Base-by-base conservation (phyloP, 2,329 filamentous ascomycete species). In the Setomelanomma holmii region DNA sequence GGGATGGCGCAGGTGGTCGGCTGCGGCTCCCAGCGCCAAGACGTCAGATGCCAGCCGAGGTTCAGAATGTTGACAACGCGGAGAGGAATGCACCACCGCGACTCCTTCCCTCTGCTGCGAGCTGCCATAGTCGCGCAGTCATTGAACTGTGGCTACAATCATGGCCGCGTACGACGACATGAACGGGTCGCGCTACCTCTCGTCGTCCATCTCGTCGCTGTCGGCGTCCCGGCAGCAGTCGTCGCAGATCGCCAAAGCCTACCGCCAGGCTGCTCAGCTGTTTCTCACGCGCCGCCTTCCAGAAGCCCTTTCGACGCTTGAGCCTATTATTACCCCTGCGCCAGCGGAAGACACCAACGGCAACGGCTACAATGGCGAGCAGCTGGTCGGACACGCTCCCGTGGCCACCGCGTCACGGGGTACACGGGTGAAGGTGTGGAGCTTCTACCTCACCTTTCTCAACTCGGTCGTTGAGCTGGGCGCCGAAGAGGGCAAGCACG, bases 381-480 rank as follows among this genome's bases (percentile, higher is more conserved):
- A 8, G 27, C 55, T 66, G 8, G 55, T 59, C 12, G 61, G 63
- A 55, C 63, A 84, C 22, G 89, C 91, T 22, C 91, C 92, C 4
- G 86, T 97, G 46, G 88, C 90, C 47, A 85, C 83, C 58, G 91
- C 91, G 46, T 93, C 90, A 36, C 86, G 89, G 61, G 89, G 88
- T 24, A 95, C 91, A 51, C 83, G 93, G 60, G 89, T 96, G 74
- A 99, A 98, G 76, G 89, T 98, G 58, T 99, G 95, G 95, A 96
- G 92, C 75, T 83, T 99, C 67, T 99, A 98, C 73, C 84, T 98
- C 60, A 96, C 93, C 16, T 89, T 97, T 44, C 81, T 98, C 57
- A 96, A 97, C 78, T 89, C 91, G 34, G 89, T 97, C 58, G 81
- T 96, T 30, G 93, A 98, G 68, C 81, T 98, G 69, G 91, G 92